Base-by-base conservation (phyloP, 2,329 filamentous ascomycete genomes). In the Aspergillus fijiensis region DNA sequence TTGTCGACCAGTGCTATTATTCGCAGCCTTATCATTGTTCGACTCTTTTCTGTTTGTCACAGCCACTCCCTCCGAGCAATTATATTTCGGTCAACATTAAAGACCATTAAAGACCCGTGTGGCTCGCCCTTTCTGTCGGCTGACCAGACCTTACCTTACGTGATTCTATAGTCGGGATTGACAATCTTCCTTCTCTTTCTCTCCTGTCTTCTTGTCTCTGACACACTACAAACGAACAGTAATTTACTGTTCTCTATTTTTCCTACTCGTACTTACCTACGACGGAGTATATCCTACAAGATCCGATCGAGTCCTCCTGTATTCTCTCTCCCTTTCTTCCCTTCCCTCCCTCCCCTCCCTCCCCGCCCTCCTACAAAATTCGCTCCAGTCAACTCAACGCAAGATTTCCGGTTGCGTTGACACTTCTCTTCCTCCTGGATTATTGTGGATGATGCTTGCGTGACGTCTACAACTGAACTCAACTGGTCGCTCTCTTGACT, bases 391-490 rank as follows among this genome's bases (percentile, higher is more conserved):
- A 49, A 16, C 33, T 16, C 33, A 35, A 35, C 14, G 11, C 19
- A 49, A 31, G 35, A 49, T 54, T 31, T 25, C 21, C 42, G 25
- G 21, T 31, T 25, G 47, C 48, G 12, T 33, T 49, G 31, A 47
- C 23, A 48, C 49, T 51, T 27, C 16, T 21, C 49, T 19, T 45
- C 21, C 33, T 50, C 31, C 47, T 33, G 35, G 7, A 25, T 47
- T 51, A 25, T 23, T 29, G 47, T 53, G 57, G 50, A 60, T 65
- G 62, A 64, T 65, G 60, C 60, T 47, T n/a, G 27, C 48, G 56
- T 64, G 63, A 64, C 63, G 60, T 64, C 58, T 50, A 29, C 51
- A 51, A 57, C 35, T 49, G 35, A 31, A n/a, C 9, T 45, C 39
- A 45, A 45, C 39, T 19, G 6, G 39, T 51, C 31, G 25, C 49